phyloP scores from a whole-genome alignment of 805 yeast genomes.

The Starmerella floricola region DNA sequence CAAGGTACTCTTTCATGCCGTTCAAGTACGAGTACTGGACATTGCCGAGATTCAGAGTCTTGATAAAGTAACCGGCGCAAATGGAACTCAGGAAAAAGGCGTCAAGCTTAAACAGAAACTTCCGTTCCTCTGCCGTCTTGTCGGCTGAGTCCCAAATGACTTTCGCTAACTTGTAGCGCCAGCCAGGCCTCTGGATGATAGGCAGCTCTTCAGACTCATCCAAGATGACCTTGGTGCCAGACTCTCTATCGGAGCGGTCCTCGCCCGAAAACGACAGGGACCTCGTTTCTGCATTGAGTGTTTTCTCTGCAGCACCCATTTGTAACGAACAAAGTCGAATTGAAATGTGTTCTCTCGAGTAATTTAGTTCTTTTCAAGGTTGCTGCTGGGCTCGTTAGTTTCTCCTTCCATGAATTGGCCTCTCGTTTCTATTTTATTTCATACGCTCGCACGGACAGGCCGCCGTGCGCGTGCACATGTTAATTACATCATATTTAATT shows the following conservation, averaged over 20 bases:
- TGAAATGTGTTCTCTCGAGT: neutral
- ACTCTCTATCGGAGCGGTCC: too few species aligned
- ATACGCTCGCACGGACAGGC: neutral
- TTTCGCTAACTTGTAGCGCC: slow-evolving; percentile 16
- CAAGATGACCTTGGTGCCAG: too few species aligned
- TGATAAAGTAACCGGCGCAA: slow-evolving; percentile 38
- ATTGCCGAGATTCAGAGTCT: slow-evolving; percentile 35
- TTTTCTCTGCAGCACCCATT: neutral
- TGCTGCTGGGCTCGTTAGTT: too few species aligned
- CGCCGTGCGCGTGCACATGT: slow-evolving; percentile 4
- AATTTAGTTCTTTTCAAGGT: too few species aligned
- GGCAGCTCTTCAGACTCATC: neutral
- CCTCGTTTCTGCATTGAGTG: neutral
- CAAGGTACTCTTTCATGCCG: slow-evolving; percentile 37
- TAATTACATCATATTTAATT: neutral
- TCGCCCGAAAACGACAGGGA: too few species aligned
- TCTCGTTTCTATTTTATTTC: neutral
- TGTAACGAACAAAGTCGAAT: neutral
- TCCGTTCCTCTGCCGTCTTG: slow-evolving; percentile 31
- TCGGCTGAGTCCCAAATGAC: slow-evolving; percentile 27
- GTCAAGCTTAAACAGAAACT: slow-evolving; percentile 31
- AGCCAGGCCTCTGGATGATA: neutral
- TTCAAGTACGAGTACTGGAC: slow-evolving; percentile 38
- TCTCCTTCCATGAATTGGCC: too few species aligned
- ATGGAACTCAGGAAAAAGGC: slow-evolving; percentile 34